Conservation (phyloP, 169 alveolate genomes). For the Theileria orientalis region DNA sequence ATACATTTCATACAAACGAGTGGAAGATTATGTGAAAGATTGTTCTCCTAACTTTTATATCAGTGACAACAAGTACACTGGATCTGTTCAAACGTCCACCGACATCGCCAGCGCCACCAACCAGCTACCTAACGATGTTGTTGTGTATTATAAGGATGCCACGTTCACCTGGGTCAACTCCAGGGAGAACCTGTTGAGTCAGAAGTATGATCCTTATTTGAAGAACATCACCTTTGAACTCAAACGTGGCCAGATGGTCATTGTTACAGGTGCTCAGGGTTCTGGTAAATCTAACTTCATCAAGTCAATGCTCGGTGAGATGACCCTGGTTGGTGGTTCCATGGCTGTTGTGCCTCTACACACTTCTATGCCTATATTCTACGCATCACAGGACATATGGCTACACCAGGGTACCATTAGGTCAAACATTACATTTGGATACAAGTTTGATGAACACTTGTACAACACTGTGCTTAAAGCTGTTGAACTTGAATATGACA, state of each 20-base stretch:
- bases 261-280: slow-evolving; percentile 57
- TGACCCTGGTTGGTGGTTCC: slow-evolving; percentile 58
- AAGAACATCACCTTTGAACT: slow-evolving; percentile 22
- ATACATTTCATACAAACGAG: slow-evolving; percentile 21
- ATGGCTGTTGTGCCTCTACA: slow-evolving; percentile 63
- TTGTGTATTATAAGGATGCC: slow-evolving; percentile 42
- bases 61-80: slow-evolving; percentile 7
- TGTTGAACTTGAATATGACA: slow-evolving; percentile 47
- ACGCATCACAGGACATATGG: slow-evolving; percentile 63
- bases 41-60: slow-evolving; percentile 55
- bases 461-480: slow-evolving; percentile 21
- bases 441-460: slow-evolving; percentile 34
- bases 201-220: neutral
- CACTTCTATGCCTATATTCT: slow-evolving; percentile 59
- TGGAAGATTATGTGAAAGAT: slow-evolving; percentile 8
- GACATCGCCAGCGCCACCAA: neutral
- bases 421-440: slow-evolving; percentile 45
- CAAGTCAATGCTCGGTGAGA: slow-evolving; percentile 62
- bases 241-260: slow-evolving; percentile 39
- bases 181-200: slow-evolving; percentile 8
- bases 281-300: slow-evolving; percentile 61
- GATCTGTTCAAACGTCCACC: neutral
- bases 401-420: slow-evolving; percentile 49
- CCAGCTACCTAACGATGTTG: neutral
- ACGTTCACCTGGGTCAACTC: slow-evolving; percentile 29